Evolutionary conservation across 108 stramenopile species (phyloP).

Genomic region (Nannochloropsis oceanica): DNA sequence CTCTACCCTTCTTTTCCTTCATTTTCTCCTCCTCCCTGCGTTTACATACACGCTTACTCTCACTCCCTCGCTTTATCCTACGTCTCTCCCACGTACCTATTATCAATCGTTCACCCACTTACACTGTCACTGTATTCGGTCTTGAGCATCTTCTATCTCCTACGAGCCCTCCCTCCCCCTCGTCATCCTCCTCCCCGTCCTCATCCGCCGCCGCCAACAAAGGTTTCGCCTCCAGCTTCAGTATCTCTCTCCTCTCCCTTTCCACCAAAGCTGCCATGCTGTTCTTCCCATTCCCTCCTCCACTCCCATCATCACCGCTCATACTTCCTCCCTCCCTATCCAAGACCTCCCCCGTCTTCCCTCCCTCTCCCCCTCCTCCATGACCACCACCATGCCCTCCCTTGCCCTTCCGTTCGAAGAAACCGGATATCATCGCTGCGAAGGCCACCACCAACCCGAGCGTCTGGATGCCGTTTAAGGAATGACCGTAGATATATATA

Average conservation of each 20-base stretch:
- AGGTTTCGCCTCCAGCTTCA: background rate
- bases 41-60: too few species aligned
- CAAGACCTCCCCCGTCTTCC: background rate
- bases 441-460: constrained; percentile 60
- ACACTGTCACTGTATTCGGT: background rate
- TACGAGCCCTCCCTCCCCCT: background rate
- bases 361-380: background rate
- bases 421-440: constrained; percentile 80
- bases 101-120: background rate
- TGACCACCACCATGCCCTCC: background rate
- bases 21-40: too few species aligned
- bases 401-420: constrained; percentile 46
- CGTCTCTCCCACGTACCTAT: background rate
- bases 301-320: background rate
- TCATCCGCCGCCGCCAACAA: background rate
- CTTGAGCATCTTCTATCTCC: background rate
- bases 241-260: background rate
- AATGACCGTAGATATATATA: constrained; percentile 83
- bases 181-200: background rate
- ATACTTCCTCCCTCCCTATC: background rate
- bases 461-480: constrained; percentile 57
- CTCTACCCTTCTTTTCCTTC: too few species aligned
- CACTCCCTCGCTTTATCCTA: background rate
- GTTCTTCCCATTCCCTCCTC: background rate
- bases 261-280: background rate